phyloP scores from a whole-genome alignment of 306 rosid species.

The Hippophae rhamnoides region DNA sequence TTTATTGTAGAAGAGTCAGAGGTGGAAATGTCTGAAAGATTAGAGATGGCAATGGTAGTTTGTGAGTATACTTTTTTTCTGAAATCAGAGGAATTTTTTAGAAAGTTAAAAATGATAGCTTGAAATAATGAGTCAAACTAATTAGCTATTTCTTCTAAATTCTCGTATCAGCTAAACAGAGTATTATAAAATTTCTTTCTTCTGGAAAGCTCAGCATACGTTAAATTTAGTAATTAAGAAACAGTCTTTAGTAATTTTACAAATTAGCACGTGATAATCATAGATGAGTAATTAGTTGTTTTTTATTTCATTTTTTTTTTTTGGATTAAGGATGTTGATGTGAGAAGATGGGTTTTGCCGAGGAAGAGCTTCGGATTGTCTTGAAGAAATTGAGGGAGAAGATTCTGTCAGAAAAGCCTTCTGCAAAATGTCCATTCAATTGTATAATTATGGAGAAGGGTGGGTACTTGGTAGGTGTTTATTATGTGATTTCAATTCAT shows the following conservation, averaged over 20 bases:
- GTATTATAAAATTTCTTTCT: not conserved
- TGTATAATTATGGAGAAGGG: constrained; percentile 99
- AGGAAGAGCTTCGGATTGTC: constrained; percentile 63
- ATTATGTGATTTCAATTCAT: constrained; percentile 8
- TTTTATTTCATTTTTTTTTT: not conserved
- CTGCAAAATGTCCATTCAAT: constrained; percentile 99
- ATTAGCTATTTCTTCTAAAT: not conserved
- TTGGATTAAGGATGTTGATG: constrained; percentile 83
- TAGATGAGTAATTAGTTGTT: not conserved
- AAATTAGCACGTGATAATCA: too few relatives aligned
- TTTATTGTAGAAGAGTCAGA: constrained; percentile 68
- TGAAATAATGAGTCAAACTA: not conserved
- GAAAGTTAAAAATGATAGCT: not conserved
- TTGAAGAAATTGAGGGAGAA: constrained; percentile 83
- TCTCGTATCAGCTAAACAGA: not conserved
- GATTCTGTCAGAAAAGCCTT: constrained; percentile 89
- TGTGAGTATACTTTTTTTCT: constrained; percentile 38
- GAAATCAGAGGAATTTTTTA: not conserved
- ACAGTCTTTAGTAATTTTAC: too few relatives aligned
- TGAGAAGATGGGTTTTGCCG: constrained; percentile 99
- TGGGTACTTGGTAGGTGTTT: constrained; percentile 99
- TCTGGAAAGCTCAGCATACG: not conserved
- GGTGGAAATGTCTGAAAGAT: constrained; percentile 99
- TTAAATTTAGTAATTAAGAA: too few relatives aligned
- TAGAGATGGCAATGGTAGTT: constrained; percentile 92